phyloP scores from a whole-genome alignment of 2,329 filamentous ascomycete species.

The Bipolaris zeicola region DNA sequence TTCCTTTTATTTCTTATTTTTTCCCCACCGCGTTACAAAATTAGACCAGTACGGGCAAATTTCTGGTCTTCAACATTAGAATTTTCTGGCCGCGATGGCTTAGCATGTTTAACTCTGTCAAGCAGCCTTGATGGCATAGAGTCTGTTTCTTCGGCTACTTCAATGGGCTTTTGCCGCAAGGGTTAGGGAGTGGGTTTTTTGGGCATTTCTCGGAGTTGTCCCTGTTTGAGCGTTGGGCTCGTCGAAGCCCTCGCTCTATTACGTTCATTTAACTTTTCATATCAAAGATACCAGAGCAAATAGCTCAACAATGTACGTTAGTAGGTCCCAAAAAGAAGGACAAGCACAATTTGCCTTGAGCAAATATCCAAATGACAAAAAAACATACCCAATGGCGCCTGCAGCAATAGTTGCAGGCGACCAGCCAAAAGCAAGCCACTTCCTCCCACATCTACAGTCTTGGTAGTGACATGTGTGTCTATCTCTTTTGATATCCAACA shows the following conservation, averaged over 20 bases:
- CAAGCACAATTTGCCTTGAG: constrained; percentile 17
- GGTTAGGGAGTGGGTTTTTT: constrained; percentile 16
- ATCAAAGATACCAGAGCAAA: constrained; percentile 47
- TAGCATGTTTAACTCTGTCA: constrained; percentile 41
- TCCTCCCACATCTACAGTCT: background rate
- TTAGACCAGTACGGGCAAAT: constrained; percentile 34
- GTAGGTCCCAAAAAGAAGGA: constrained; percentile 31
- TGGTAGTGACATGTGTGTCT: background rate
- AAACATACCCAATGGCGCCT: constrained; percentile 20
- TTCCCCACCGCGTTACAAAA: constrained; percentile 34
- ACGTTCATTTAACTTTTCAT: constrained; percentile 34
- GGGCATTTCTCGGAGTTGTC: constrained; percentile 32
- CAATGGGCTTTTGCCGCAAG: constrained; percentile 16
- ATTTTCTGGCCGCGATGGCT: constrained; percentile 23
- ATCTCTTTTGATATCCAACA: background rate
- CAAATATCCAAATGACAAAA: constrained; percentile 22
- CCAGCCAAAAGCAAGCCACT: constrained; percentile 9
- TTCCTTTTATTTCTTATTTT: constrained; percentile 2
- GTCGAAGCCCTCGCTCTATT: constrained; percentile 24
- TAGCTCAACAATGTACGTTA: constrained; percentile 44
- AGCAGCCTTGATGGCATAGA: constrained; percentile 41
- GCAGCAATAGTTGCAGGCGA: constrained; percentile 12
- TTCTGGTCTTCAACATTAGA: constrained; percentile 29
- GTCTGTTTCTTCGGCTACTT: constrained; percentile 26
- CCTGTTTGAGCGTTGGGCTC: constrained; percentile 16